Percentiles rank a stretch among this genome's conserved stretches.
phyloP scores from a whole-genome alignment of 139 green algal genomes.

The Mesostigma viride region DNA sequence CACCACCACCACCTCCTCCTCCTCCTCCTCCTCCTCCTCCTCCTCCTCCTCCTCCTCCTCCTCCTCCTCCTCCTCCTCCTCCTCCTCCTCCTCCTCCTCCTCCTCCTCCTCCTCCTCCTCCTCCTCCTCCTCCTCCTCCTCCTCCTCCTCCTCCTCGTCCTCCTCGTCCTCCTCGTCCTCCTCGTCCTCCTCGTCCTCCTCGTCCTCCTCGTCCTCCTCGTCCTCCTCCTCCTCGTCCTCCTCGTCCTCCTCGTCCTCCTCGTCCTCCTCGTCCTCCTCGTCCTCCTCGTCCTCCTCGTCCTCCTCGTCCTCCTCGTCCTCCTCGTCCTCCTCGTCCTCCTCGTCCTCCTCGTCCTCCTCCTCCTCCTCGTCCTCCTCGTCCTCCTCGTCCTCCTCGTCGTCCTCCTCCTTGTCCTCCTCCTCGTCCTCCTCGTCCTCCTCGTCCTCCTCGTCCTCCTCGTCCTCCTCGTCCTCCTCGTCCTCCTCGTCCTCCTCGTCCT shows the following conservation, averaged over 20 bases:
- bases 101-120: background rate
- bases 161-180: background rate
- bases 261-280: background rate
- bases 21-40: background rate
- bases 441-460: background rate
- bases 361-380: background rate
- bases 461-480: background rate
- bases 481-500: background rate
- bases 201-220: background rate
- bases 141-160: background rate
- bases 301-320: background rate
- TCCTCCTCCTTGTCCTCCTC: background rate
- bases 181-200: background rate
- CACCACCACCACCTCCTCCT: background rate
- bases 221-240: background rate
- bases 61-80: constrained; percentile 1
- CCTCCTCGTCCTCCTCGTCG: background rate
- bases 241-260: background rate
- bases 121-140: background rate
- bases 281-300: background rate
- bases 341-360: background rate
- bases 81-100: background rate
- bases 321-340: background rate
- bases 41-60: constrained; percentile 1
- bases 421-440: background rate